Percentiles rank a stretch among this genome's conserved stretches.
Conservation (phyloP, 441 rosid genomes). For the Erodium trifolium region DNA sequence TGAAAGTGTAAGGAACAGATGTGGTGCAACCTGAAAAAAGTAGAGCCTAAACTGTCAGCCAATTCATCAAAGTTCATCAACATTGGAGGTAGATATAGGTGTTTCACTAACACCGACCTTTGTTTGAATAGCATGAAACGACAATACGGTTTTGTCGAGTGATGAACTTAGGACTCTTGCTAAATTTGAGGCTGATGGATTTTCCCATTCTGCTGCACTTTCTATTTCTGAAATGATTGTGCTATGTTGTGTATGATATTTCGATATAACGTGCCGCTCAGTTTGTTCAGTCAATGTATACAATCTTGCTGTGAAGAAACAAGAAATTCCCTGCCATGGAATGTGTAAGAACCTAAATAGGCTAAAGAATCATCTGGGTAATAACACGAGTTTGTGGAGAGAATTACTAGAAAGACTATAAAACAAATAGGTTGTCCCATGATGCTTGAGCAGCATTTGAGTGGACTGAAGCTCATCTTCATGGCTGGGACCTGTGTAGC, state of each 20-base stretch:
- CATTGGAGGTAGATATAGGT: not conserved
- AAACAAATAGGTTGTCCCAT: conserved; percentile 23
- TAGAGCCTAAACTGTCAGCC: not conserved
- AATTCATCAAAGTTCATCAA: not conserved
- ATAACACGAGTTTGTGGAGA: not conserved
- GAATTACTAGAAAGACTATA: conserved; percentile 22
- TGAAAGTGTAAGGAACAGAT: conserved; percentile 33
- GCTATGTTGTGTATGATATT: conserved; percentile 6
- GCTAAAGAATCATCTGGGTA: not conserved
- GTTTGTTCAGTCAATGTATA: conserved; percentile 19
- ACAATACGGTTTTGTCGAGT: conserved; percentile 25
- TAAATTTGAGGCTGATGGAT: conserved; percentile 28
- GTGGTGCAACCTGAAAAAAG: conserved; percentile 39
- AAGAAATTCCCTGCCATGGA: conserved; percentile 25
- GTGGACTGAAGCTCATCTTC: conserved; percentile 23
- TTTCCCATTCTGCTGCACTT: conserved; percentile 19
- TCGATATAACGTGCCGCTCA: conserved; percentile 8
- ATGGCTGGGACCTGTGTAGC: conserved; percentile 12
- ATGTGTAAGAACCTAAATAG: not conserved
- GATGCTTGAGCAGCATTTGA: conserved; percentile 20
- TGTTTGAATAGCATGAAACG: conserved; percentile 26
- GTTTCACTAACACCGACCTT: conserved; percentile 20
- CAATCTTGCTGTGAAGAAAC: conserved; percentile 19
- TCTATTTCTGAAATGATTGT: conserved; percentile 19
- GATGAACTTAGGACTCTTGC: conserved; percentile 27